Base-by-base conservation (phyloP, 2,329 filamentous ascomycete species). In the Epichloe coenophiala region DNA sequence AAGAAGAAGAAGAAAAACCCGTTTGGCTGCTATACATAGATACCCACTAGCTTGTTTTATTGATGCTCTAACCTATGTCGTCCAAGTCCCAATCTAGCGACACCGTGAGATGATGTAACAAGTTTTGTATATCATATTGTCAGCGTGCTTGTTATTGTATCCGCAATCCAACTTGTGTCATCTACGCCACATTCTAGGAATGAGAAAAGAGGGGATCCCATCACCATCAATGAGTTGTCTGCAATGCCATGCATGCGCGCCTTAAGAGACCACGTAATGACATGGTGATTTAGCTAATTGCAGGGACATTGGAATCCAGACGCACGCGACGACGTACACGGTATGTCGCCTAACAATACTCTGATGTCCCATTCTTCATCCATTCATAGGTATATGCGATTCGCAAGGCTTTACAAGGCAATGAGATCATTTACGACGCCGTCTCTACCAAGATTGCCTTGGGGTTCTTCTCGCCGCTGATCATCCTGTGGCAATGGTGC, bases 401-500 rank as follows among this genome's bases (percentile, higher is more conserved):
- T n/a, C n/a, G n/a, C n/a, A n/a, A n/a, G 15, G n/a, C 12, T 35
- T 42, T 54, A 54, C 48, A 52, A 37, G 23, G 40, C 45, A 53
- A 53, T 45, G 21, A 49, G 38, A 19, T 51, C 48, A n/a, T 49
- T 49, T 47, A 42, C 35, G 6, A 43, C 13, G 27, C 15, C 48
- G 33, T 48, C 45, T 43, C 17, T 36, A 19, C 8, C 33, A 23
- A 36, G 8, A 12, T 48, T 38, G 19, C n/a, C 38, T 12, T 6
- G 40, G 17, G 31, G 8, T 12, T 48, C 41, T 12, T 42, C 45
- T n/a, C 44, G 48, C 23, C 31, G 19, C 33, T 51, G 40, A 21
- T 11, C 38, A 46, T 51, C 51, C 21, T 45, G 41, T 35, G 35
- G 47, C 12, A 46, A 48, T 35, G 41, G 51, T 21, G 46, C 46